Base-by-base conservation (phyloP, 2,329 filamentous ascomycete species). In the Epichloe amarillans region DNA sequence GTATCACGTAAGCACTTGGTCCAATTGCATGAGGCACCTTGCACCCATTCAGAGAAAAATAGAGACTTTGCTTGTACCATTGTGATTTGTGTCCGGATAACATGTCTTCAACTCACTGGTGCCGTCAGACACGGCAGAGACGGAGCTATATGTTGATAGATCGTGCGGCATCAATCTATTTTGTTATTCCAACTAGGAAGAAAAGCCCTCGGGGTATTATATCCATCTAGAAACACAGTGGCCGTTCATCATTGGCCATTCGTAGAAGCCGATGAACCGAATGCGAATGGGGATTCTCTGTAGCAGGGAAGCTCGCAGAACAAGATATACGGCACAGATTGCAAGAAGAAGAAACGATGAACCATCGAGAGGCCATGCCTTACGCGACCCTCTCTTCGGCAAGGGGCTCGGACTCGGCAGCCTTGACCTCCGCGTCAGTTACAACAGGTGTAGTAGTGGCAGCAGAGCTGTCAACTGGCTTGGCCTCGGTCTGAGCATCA, bases 361-460 rank as follows among this genome's bases (percentile, higher is more conserved):
- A 14, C 15, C 4, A 10, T 12, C 10, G 19, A 11, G 15, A 38
- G 5, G 14, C 4, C 21, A 40, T 43, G 45, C 17, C 38, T 38
- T 37, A 51, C 6, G 47, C 33, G 15, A 50, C 36, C 10, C 51
- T 46, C 46, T 57, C 51, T 11, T 53, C 49, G 40, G 42, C 19
- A 12, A 42, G 8, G 30, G 36, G 30, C 30, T 52, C 53, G 17
- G 54, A 39, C 46, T 55, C 43, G n/a, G 21, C 54, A 19, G 52
- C 46, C 43, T 52, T 50, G 37, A 41, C 10, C 19, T 44, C 47
- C 35, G 50, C 47, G 23, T 51, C 43, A 33, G 57, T 23, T 17
- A 52, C 46, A 3, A 44, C 42, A 12, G 53, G 21, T 15, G n/a
- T 44, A 12, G 40, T 8, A 15, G 19, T 14, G 19, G 14, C 30